Evolutionary conservation across 2,329 filamentous ascomycete species (phyloP), one percentile per base, ranked within the genome.

Genomic region (Colletotrichum falcatum): DNA sequence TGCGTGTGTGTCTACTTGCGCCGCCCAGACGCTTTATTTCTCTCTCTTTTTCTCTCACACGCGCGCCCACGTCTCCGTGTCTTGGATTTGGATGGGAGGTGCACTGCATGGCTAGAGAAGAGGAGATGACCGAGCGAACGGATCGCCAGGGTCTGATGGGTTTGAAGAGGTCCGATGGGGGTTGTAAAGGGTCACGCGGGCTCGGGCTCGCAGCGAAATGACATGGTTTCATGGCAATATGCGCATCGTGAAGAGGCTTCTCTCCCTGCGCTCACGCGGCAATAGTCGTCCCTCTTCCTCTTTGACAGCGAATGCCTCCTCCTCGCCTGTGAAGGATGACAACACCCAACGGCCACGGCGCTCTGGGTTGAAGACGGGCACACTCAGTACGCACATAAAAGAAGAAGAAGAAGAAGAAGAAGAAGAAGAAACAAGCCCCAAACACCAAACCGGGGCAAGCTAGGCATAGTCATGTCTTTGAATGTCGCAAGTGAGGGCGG

Each of bases 181-280:
- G 56, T 20, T 44, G 42, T 44, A 11, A 14, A 30, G 14, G 14
- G 26, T 59, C 35, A 37, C 18, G 6, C 39, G 35, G 33, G 35
- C 48, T 51, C 37, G 35, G 58, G 67, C 63, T 70, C 58, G 67
- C 64, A 62, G 42, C 37, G 67, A 67, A 70, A 70, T 70, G 35
- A 70, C 58, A 58, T 59, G 64, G 67, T 70, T 67, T 70, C 67
- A 70, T 67, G 28, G 51, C 67, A 62, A 30, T 58, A 54, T 53
- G 4, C 23, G 58, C n/a, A 46, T 70, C 49, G 30, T 23, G 33
- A 30, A 53, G 23, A 61, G 49, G 42, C 49, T 59, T 66, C 46
- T 33, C 55, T 69, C 66, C 66, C 66, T 69, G 60, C 63, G 66
- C 62, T 61, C 49, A 28, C 48, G 23, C 12, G 26, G 48, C 23